Percentiles rank a stretch among this genome's conserved stretches.
Conservation (phyloP, 164 flowering plant species). For the Nymphaea thermarum region DNA sequence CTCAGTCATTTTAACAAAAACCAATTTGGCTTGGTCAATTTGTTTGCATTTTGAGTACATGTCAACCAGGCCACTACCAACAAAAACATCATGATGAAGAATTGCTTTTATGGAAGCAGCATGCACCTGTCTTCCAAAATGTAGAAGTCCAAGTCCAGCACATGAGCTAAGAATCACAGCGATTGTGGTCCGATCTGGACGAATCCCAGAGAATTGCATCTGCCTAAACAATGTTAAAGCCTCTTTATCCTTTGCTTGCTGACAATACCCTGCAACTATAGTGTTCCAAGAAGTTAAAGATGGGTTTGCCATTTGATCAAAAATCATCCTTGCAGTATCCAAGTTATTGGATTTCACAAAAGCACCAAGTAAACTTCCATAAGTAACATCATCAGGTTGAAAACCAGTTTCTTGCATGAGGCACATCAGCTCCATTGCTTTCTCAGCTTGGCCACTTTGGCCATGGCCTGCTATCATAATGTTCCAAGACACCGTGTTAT, state of each 20-base stretch:
- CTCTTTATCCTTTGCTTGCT: conserved; percentile 43
- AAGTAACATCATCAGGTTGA: conserved; percentile 52
- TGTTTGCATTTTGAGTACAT: conserved; percentile 77
- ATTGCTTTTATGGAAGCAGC: conserved; percentile 28
- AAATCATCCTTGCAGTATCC: conserved; percentile 33
- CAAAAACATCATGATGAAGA: conserved; percentile 46
- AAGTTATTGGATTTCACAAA: conserved; percentile 48
- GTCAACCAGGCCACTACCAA: conserved; percentile 65
- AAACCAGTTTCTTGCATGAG: conserved; percentile 59
- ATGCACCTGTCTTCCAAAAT: conserved; percentile 70
- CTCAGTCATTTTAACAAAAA: conserved; percentile 43
- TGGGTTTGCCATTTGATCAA: conserved; percentile 26
- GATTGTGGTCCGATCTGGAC: conserved; percentile 54
- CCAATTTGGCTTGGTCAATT: conserved; percentile 31
- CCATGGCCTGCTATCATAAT: conserved; percentile 60
- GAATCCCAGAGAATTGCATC: conserved; percentile 39
- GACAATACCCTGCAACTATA: conserved; percentile 52
- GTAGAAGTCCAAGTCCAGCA: conserved; percentile 42
- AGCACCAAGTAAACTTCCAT: conserved; percentile 54
- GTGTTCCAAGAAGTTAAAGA: conserved; percentile 79
- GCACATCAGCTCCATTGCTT: conserved; percentile 50
- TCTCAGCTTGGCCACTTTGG: conserved; percentile 36
- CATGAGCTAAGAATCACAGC: conserved; percentile 48
- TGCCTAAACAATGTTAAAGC: conserved; percentile 44
- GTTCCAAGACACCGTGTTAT: conserved; percentile 69